Conservation (phyloP, 495 filamentous ascomycete genomes). For the Annulohypoxylon stygium region DNA sequence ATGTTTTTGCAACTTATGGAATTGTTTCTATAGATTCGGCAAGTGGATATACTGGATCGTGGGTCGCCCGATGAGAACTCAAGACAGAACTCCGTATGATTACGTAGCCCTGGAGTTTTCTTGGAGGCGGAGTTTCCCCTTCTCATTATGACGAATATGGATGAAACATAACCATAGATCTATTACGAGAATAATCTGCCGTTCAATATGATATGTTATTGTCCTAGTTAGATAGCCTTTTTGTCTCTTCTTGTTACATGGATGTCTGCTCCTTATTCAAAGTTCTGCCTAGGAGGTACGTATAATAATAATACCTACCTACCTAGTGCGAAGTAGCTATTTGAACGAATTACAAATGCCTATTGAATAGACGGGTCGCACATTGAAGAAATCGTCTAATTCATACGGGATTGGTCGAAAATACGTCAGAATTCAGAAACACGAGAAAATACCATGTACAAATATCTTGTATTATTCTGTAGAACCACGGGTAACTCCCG, state of each 20-base stretch:
- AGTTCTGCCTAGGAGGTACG: not conserved
- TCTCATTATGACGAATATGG: not conserved
- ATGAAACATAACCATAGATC: conserved; percentile 2
- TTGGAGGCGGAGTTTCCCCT: too few relatives aligned
- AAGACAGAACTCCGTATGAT: not conserved
- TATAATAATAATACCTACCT: too few relatives aligned
- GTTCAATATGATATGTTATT: not conserved
- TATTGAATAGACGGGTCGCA: not conserved
- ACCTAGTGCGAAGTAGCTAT: not conserved
- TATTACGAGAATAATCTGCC: not conserved
- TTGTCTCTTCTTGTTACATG: not conserved
- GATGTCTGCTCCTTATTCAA: not conserved
- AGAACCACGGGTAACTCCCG: conserved; percentile 23
- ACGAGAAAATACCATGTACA: conserved; percentile 17
- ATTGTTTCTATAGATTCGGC: not conserved
- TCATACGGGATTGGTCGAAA: conserved; percentile 20
- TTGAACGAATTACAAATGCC: too few relatives aligned
- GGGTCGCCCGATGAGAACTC: conserved; percentile 3
- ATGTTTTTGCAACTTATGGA: not conserved
- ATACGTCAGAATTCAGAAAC: conserved; percentile 29
- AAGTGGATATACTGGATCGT: conserved; percentile 3
- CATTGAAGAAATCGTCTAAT: conserved; percentile 21
- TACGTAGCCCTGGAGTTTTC: not conserved
- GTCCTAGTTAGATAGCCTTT: not conserved
- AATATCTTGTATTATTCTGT: conserved; percentile 7